Base-by-base conservation (phyloP, 1,284 basidiomycete species). In the Wolfiporia cocos region DNA sequence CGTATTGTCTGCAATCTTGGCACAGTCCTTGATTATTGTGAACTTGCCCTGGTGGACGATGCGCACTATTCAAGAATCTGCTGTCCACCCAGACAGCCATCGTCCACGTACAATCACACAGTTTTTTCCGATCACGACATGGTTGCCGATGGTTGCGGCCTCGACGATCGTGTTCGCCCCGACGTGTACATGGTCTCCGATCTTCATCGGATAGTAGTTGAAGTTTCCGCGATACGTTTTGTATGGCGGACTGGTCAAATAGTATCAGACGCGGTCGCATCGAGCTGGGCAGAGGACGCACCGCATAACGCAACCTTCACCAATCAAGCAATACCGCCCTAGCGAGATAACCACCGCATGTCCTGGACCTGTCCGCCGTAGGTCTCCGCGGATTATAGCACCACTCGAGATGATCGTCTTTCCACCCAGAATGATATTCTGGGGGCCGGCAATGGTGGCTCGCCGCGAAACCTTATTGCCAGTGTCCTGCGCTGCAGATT, bases 151-250 rank as follows among this genome's bases (percentile, higher is more conserved):
- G 2, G 84, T 87, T 0, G 94, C 93, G 1, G 96, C 95, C 66
- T 99, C 94, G 12, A 99, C 77, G 40, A 99, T 80, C 22, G 80
- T 81, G 47, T 81, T 79, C 14, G 86, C 77, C 4, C 95, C 96
- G 37, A 99, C 90, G 47, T 92, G 85, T 20, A 98, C 95, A 59
- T 91, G 85, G 64, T 99, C 94, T 2, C 92, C 90, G 21, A 99
- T 82, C 61, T 95, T 93, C 81, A 97, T 91, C 2, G 96, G 95
- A 58, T 98, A 97, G 65, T 96, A 98, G 54, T 96, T 97, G 74
- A 96, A 97, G 45, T 83, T 81, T 39, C 89, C 89, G 43, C 88
- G 79, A 58, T 91, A 92, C 0, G 89, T 92, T 66, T 92, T 92
- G 64, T 91, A 91, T 3, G 89, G 87, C 14, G 87, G 86, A 49